Base-by-base conservation (phyloP, 768 basidiomycete species). In the Boletellus ananas region DNA sequence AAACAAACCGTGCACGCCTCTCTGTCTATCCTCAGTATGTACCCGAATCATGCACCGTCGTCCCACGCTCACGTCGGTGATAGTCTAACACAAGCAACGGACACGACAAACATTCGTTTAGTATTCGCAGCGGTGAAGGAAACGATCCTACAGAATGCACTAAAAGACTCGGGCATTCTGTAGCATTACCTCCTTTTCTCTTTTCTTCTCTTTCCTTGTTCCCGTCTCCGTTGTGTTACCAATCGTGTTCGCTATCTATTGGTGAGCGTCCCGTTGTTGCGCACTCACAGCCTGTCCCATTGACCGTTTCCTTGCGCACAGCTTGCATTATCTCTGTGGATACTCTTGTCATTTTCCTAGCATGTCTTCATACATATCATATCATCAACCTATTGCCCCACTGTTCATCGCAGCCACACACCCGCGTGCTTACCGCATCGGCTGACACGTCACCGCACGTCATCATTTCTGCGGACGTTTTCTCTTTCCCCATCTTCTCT, bases 11-110 rank as follows among this genome's bases (percentile, higher is more conserved):
- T 18, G 89, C 89, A 47, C 68, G 84, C 45, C 69, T 94, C 57
- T 91, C 85, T 50, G 88, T 96, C 17, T 96, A 94, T 67, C 93
- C 93, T 3, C 93, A 96, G 89, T 89, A 55, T 33, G 86, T 77
- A 12, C 33, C 20, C 25, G 33, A n/a, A 10, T 7, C 34, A 34
- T 16, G 17, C 9, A 2, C 4, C 16, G 7, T 14, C 12, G 6
- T 45, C 17, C 16, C 5, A 33, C 18, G 37, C 46, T 51, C 34
- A 52, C 3, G 1, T 2, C 11, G 1, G 9, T 14, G 11, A 13
- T 9, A 87, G 86, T 75, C 64, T 93, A 49, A 93, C 90, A 8
- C 88, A 92, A 67, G 91, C 91, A 27, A 94, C 90, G 25, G 91
- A 94, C 66, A 93, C 90, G 21, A 81, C 80, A 4, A 93, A 93